Base-by-base conservation (phyloP, 371 early-diverging fungal species). In the Apophysomyces trapeziformis region DNA sequence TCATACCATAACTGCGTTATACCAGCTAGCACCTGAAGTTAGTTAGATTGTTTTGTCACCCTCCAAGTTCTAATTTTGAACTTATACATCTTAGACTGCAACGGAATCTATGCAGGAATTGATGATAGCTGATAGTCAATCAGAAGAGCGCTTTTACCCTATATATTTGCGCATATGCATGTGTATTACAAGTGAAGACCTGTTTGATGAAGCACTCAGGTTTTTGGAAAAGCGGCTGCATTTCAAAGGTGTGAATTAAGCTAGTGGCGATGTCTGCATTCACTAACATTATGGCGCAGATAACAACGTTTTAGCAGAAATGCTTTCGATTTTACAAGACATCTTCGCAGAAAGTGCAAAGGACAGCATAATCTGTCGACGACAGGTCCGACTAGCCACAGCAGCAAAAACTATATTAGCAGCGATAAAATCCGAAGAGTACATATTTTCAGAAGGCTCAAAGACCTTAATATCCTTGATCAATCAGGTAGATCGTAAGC, bases 21-120 rank as follows among this genome's bases (percentile, higher is more conserved):
- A 66, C 38, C 21, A 18, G 37, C 21, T 66, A 8, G 45, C 66
- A n/a, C 21, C 18, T 18, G 63, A 66, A 60, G 66, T 65, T 45
- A 46, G 35, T 26, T 21, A 50, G 16, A 21, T 3, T 5, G 32
- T 4, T 9, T 21, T 8, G 21, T 8, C 21, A 26, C 32, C 32
- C 0, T 26, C 32, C 32, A 26, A 11, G 54, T 21, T 50, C 21
- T 21, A 7, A 50, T 26, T 21, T 50, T n/a, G n/a, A 9, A 50
- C 21, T 16, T 26, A 7, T 50, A 35, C 21, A 21, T 50, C 16
- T 50, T 50, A 50, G 54, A 5, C 21, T 50, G 54, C 54, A 32
- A 11, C 21, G 21, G 54, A 50, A 50, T 16, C 54, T 2, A 11
- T 21, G 21, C 54, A 50, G 54, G 54, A 50, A 21, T 50, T 50